Percentiles rank a stretch among this genome's conserved stretches.
Evolutionary conservation across 169 alveolate genomes (phyloP).

Genomic region (Plasmodium relictum): DNA sequence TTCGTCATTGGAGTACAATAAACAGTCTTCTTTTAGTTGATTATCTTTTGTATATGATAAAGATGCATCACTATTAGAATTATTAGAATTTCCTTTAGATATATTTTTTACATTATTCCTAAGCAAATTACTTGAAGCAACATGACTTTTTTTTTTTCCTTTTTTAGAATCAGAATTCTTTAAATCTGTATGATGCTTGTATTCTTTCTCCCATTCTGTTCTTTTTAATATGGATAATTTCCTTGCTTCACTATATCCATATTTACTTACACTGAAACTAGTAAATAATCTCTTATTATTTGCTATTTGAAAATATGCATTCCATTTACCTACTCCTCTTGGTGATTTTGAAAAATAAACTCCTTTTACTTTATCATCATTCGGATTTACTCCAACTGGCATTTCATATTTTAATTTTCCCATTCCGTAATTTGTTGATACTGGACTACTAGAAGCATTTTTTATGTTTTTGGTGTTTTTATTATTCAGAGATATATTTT

Average conservation of each 20-base stretch:
- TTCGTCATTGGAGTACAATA: conserved; percentile 54
- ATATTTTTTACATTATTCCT: conserved; percentile 38
- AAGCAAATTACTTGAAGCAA: conserved; percentile 4
- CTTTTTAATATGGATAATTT: conserved; percentile 65
- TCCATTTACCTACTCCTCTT: conserved; percentile 76
- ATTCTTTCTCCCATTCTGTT: conserved; percentile 74
- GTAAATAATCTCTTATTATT: conserved; percentile 68
- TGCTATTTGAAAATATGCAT: conserved; percentile 69
- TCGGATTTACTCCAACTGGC: conserved; percentile 73
- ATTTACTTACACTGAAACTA: conserved; percentile 72
- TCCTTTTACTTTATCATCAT: conserved; percentile 71
- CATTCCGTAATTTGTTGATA: conserved; percentile 10
- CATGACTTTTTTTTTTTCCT: conserved; percentile 41
- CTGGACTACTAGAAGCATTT: conserved; percentile 13
- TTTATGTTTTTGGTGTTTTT: neutral
- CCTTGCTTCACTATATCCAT: conserved; percentile 66
- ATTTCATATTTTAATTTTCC: conserved; percentile 72
- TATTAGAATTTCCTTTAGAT: conserved; percentile 6
- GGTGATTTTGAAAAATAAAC: conserved; percentile 67
- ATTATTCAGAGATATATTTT: conserved; percentile 11
- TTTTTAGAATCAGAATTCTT: conserved; percentile 52
- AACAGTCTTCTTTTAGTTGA: conserved; percentile 19
- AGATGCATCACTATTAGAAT: conserved; percentile 59
- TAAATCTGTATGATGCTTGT: conserved; percentile 66
- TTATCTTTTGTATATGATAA: conserved; percentile 32